A percentile compares a stretch with the other conserved stretches of the same genome.
These are phyloP conservation scores for Obelidium mucronatum DNA, from an alignment of 192 early-diverging fungal species.

Conservation along the genomic window DNA sequence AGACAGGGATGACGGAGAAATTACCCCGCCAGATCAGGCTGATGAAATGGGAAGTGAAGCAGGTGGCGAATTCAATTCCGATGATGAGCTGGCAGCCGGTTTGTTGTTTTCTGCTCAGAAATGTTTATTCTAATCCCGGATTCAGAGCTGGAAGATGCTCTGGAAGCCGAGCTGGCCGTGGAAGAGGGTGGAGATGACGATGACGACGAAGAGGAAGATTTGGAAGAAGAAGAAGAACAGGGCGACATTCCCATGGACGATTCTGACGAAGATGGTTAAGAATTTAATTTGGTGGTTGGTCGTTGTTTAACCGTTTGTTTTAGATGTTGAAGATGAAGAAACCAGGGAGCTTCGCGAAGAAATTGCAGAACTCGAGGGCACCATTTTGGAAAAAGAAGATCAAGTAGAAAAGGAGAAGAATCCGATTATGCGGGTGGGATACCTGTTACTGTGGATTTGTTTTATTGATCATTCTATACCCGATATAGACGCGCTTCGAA, in stretches of 20 bases:
- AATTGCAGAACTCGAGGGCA: constrained; percentile 67
- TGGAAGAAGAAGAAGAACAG: constrained; percentile 56
- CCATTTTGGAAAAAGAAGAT: constrained; percentile 61
- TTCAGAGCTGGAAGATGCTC: constrained; percentile 49
- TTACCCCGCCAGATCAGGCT: constrained; percentile 11
- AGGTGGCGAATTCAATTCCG: not conserved
- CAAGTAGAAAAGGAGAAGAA: constrained; percentile 68
- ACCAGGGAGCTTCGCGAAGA: constrained; percentile 61
- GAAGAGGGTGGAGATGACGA: constrained; percentile 44
- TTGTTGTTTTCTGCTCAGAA: not conserved
- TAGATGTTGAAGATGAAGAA: constrained; percentile 35
- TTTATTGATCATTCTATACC: not conserved
- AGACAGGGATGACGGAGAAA: constrained; percentile 27
- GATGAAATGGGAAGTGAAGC: not conserved
- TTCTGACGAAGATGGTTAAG: constrained; percentile 38
- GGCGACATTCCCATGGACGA: constrained; percentile 45
- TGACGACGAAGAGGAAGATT: constrained; percentile 57
- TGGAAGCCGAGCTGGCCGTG: constrained; percentile 37
- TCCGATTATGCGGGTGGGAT: constrained; percentile 73
- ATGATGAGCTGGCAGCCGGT: not conserved
- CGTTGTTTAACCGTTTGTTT: not conserved
- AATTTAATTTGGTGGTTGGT: not conserved
- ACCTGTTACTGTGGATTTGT: not conserved
- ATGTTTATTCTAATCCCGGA: no score
- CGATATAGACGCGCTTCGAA: constrained; percentile 71